Evolutionary conservation across 352 stramenopile genomes (phyloP), one percentile per base, ranked within the genome.

Genomic region (Pythium monospermum): DNA sequence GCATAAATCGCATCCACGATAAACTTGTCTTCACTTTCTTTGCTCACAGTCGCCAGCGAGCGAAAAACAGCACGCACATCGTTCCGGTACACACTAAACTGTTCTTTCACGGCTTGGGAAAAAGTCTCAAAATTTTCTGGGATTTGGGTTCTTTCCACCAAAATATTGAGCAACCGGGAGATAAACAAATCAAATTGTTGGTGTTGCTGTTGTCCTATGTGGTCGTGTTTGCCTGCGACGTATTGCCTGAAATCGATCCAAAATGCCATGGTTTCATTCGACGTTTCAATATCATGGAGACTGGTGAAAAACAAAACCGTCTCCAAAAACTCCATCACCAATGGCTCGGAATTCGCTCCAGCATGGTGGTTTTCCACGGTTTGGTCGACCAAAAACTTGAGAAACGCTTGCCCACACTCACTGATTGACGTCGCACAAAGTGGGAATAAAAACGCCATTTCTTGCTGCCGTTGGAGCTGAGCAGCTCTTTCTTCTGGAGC

Each of bases 251-350:
- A 90, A 31, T 85, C 70, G 56, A 91, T 85, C 81, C 81, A 91
- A 26, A 91, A 91, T 10, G 81, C 70, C 76, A 88, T 91, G 18
- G 76, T 91, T 52, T 83, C 76, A 40, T 88, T 88, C 6, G 81
- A 88, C 16, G 81, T 70, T 7, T 83, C 56, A 25, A 91, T 57
- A 47, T 88, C 69, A 41, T 76, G 71, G 23, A 85, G 30, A 7
- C 73, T 66, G 12, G 81, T 91, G 52, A 90, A 88, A 35, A 67
- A 78, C 15, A 91, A 39, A 19, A 91, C 66, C 15, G 69, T 76
- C 7, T 87, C 72, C 22, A 91, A 49, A 43, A 91, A 90, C 60
- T 86, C 76, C 56, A 87, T 86, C 23, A 90, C 78, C 3, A 91
- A 63, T 13, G 76, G n/a, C n/a, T n/a, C n/a, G n/a, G n/a, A n/a